phyloP scores from a whole-genome alignment of 352 stramenopile genomes.

The Hyaloperonospora brassicae region DNA sequence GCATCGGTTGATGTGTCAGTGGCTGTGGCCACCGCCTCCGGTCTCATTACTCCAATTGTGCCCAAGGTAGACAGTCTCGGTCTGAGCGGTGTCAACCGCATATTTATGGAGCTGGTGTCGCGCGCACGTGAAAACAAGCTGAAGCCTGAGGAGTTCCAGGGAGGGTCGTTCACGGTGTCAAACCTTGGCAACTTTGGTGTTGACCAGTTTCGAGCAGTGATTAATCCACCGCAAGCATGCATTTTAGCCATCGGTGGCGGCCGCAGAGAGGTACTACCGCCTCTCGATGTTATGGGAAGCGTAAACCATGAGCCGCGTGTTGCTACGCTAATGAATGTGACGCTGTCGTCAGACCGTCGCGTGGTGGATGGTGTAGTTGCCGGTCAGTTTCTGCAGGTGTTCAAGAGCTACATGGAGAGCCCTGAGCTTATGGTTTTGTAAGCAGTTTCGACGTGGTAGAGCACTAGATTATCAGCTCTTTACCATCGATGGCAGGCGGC shows the following conservation, averaged over 20 bases:
- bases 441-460: slow-evolving; percentile 14
- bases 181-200: slow-evolving; percentile 99
- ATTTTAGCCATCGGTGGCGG: slow-evolving; percentile 97
- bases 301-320: slow-evolving; percentile 80
- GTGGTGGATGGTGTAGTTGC: slow-evolving; percentile 96
- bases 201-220: slow-evolving; percentile 96
- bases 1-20: slow-evolving; percentile 94
- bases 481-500: slow-evolving; percentile 14
- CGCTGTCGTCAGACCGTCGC: slow-evolving; percentile 93
- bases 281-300: slow-evolving; percentile 31
- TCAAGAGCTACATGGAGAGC: slow-evolving; percentile 95
- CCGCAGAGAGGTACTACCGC: slow-evolving; percentile 76
- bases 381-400: slow-evolving; percentile 91
- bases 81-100: slow-evolving; percentile 90
- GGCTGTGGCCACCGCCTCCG: slow-evolving; percentile 93
- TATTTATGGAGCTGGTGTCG: slow-evolving; percentile 95
- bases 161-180: slow-evolving; percentile 97
- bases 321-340: slow-evolving; percentile 92
- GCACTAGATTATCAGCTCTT: slow-evolving; percentile 20
- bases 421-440: slow-evolving; percentile 86
- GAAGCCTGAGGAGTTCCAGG: slow-evolving; percentile 98
- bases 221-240: slow-evolving; percentile 97
- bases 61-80: slow-evolving; percentile 89
- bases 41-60: slow-evolving; percentile 99
- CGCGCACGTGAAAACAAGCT: slow-evolving; percentile 94